Base-by-base conservation (phyloP, 2,329 filamentous ascomycete genomes). In the Aspergillus uvarum region DNA sequence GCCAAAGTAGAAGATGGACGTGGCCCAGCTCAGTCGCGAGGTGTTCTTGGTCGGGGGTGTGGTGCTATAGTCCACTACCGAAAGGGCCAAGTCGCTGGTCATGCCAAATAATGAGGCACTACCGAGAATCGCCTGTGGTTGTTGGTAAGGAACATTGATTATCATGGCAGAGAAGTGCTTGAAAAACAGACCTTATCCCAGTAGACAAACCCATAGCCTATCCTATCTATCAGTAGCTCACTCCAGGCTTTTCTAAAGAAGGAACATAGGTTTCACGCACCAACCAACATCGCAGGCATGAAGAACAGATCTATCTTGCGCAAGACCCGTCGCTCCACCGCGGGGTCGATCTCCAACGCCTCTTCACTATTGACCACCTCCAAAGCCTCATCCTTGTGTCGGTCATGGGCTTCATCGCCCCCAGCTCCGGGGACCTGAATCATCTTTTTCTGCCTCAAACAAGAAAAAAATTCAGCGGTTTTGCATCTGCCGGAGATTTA, bases 1-100 rank as follows among this genome's bases (percentile, higher is more conserved):
- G 42, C 89, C 89, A 65, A 92, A 91, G 77, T 92, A 92, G 78
- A 92, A 92, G 68, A 91, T 80, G 0, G 88, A 91, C 0, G 89
- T 92, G 2, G 89, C 89, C 89, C 89, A 92, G 65, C 84, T 87
- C 29, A 92, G 82, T 11, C 89, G 83, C 0, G 83, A 82, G 0
- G 90, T 92, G 69, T 89, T 84, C 16, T 83, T 83, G 0, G 82
- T 83, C 0, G 83, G 81, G 0, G 87, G 87, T 1, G 72, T 78
- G 2, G 77, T 81, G 1, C 77, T 73, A n/a, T 79, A 70, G 63
- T 83, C 75, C 7, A 83, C 75, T 4, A 89, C 76, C 31, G 81
- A 81, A 47, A 92, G 82, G 1, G 78, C 63, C 3, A 92, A 81
- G 69, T 92, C 89, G 3, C 78, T 77, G 0, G 88, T 91, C 89